Conservation (phyloP, 2,329 filamentous ascomycete species). For the Aspergillus pseudotamarii region DNA sequence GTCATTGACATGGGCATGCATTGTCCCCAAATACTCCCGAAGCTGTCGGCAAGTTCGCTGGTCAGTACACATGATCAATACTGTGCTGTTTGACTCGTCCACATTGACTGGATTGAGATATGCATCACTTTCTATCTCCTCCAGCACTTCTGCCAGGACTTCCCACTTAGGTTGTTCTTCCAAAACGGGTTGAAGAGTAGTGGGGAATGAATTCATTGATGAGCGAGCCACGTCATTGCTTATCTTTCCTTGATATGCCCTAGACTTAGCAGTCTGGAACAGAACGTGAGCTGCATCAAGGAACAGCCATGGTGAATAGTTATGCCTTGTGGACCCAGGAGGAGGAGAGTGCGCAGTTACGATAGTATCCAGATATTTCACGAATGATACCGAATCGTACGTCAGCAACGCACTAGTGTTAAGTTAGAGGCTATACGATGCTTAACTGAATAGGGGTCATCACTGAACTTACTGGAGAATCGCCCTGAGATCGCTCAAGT, state of each 20-base stretch:
- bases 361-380: constrained; percentile 92
- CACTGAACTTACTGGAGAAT: constrained; percentile 67
- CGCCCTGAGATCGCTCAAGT: constrained; percentile 78
- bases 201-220: constrained; percentile 53
- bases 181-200: constrained; percentile 76
- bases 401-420: constrained; percentile 65
- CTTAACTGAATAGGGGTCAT: not conserved
- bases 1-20: constrained; percentile 67
- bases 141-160: constrained; percentile 82
- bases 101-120: constrained; percentile 77
- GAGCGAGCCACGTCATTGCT: constrained; percentile 57
- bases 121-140: constrained; percentile 89
- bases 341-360: constrained; percentile 87
- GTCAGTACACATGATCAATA: constrained; percentile 94
- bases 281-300: constrained; percentile 93
- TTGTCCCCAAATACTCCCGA: constrained; percentile 86
- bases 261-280: constrained; percentile 83
- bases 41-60: constrained; percentile 83
- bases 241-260: constrained; percentile 79
- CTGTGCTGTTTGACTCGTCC: constrained; percentile 87
- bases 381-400: constrained; percentile 87
- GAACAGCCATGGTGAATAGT: constrained; percentile 93
- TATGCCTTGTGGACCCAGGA: constrained; percentile 82
- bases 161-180: constrained; percentile 96
- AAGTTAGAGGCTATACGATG: constrained; percentile 16